phyloP scores from a whole-genome alignment of 164 flowering plant genomes.

The Aristolochia californica region DNA sequence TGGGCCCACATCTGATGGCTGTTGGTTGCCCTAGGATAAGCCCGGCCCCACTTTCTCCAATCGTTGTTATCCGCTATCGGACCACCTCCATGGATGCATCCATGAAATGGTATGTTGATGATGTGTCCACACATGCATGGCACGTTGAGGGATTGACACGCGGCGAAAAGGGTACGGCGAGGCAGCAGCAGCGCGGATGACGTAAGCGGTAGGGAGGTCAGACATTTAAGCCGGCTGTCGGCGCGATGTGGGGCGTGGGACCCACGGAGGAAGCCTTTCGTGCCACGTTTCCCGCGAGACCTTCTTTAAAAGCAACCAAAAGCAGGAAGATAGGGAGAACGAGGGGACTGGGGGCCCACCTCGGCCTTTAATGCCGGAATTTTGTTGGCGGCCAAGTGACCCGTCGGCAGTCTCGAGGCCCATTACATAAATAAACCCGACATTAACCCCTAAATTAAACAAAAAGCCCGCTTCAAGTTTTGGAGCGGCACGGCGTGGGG shows the following conservation, averaged over 20 bases:
- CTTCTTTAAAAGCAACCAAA: conserved; percentile 7
- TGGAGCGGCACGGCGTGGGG: no score
- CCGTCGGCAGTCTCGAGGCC: background rate
- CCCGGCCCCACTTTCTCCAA: no score
- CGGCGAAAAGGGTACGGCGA: background rate
- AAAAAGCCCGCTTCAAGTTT: no score
- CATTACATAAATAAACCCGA: no score
- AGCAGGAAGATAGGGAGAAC: conserved; percentile 2
- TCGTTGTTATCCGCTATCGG: no score
- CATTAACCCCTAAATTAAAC: no score
- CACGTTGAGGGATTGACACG: background rate
- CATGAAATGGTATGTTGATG: no score
- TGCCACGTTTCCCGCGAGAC: conserved; percentile 13
- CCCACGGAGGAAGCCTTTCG: background rate
- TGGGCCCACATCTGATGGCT: no score
- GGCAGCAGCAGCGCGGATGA: conserved; percentile 2
- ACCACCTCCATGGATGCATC: no score
- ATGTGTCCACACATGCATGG: no score
- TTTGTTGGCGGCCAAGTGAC: conserved; percentile 6
- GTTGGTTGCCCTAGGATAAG: no score
- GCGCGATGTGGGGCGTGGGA: conserved; percentile 10
- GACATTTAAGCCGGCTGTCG: conserved; percentile 7
- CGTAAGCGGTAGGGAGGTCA: background rate
- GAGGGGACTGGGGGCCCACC: background rate
- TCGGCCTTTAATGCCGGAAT: conserved; percentile 12